These are phyloP conservation scores for Gossypium stocksii DNA, from an alignment of 345 rosid genomes.

Conservation along the genomic window DNA sequence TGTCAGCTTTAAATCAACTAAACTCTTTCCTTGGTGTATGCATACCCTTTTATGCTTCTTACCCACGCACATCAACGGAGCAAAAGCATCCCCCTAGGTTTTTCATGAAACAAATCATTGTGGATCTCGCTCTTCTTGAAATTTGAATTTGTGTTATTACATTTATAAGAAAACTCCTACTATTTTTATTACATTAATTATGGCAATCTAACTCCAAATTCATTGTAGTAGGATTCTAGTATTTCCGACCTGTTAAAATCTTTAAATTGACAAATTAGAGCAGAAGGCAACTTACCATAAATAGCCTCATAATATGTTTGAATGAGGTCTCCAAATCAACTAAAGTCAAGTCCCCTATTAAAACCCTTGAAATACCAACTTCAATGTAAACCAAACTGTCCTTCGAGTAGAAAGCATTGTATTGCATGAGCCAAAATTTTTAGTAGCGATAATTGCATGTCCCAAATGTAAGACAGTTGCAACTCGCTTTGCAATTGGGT, in stretches of 20 bases:
- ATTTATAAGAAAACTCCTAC: neutral
- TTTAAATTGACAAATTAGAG: neutral
- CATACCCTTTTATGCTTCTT: neutral
- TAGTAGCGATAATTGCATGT: neutral
- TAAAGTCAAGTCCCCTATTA: neutral
- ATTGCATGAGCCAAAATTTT: neutral
- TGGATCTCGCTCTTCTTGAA: no score
- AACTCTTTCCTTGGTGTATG: neutral
- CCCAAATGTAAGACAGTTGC: no score
- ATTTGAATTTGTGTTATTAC: no score
- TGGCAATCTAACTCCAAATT: neutral
- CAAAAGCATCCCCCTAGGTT: neutral
- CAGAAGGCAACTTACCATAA: neutral
- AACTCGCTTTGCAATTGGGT: no score
- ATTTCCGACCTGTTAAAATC: neutral
- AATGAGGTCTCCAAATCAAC: neutral
- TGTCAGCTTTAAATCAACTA: neutral
- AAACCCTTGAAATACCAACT: neutral
- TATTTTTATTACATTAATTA: neutral
- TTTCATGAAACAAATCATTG: neutral
- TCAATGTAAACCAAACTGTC: neutral
- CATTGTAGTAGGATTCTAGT: neutral
- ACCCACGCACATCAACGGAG: neutral
- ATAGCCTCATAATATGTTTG: neutral
- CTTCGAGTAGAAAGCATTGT: neutral